A percentile compares a stretch with the other conserved stretches of the same genome.
These are phyloP conservation scores for Chalciporus chontae DNA, from an alignment of 768 basidiomycete species.

Conservation along the genomic window DNA sequence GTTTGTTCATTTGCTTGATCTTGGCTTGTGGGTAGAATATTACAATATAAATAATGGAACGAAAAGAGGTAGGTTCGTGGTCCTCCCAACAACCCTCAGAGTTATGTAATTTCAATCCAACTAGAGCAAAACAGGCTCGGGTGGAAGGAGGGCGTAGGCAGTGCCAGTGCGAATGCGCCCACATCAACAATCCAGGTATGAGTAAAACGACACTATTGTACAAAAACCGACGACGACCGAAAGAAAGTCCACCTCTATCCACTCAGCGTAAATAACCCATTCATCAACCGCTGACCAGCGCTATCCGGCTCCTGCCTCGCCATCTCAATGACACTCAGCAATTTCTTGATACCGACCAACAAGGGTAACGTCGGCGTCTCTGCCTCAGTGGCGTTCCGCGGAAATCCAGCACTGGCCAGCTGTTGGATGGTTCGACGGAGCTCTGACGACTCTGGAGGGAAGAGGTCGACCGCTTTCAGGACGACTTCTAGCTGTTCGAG, in stretches of 20 bases:
- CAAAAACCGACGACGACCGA: constrained; percentile 7
- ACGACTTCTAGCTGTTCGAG: constrained; percentile 73
- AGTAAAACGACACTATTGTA: constrained; percentile 2
- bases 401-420: constrained; percentile 72
- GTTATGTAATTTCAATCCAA: too few relatives aligned
- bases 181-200: too few relatives aligned
- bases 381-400: constrained; percentile 36
- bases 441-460: constrained; percentile 47
- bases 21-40: too few relatives aligned
- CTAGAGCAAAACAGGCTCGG: too few relatives aligned
- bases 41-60: too few relatives aligned
- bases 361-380: constrained; percentile 46
- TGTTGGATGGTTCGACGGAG: constrained; percentile 56
- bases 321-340: constrained; percentile 92
- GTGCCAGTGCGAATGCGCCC: too few relatives aligned
- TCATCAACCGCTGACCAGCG: constrained; percentile 66
- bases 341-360: constrained; percentile 90
- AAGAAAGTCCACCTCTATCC: constrained; percentile 11
- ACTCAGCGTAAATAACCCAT: constrained; percentile 54
- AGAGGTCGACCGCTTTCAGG: constrained; percentile 75
- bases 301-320: constrained; percentile 91
- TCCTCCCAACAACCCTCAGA: too few relatives aligned
- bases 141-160: too few relatives aligned
- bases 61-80: too few relatives aligned
- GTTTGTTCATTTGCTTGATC: too few relatives aligned